A percentile compares a stretch with the other conserved stretches of the same genome.
phyloP scores from a whole-genome alignment of 2,329 filamentous ascomycete genomes.

The Waltergamsia citrina region DNA sequence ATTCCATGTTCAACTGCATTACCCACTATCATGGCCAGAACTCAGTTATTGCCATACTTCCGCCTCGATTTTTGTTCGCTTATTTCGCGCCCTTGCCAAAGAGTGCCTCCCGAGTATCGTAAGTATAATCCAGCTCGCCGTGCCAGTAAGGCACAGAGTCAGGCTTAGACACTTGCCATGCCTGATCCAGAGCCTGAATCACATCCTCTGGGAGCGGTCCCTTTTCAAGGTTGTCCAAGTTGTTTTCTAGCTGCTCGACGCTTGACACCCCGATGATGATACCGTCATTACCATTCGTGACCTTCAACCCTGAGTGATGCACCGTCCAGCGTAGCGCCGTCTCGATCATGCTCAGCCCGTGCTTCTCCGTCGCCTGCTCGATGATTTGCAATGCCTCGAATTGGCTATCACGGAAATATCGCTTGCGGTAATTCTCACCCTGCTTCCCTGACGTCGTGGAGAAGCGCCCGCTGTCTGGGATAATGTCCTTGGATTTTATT shows the following conservation, averaged over 20 bases:
- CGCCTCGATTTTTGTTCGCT: not conserved
- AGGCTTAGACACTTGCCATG: slow-evolving; percentile 62
- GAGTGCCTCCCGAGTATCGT: slow-evolving; percentile 52
- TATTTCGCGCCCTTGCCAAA: slow-evolving; percentile 28
- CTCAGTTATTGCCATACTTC: no score
- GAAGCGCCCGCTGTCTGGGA: slow-evolving; percentile 61
- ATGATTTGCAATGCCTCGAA: slow-evolving; percentile 58
- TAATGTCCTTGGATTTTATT: slow-evolving; percentile 55
- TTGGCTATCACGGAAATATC: slow-evolving; percentile 62
- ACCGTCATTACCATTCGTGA: slow-evolving; percentile 45
- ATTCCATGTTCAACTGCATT: no score
- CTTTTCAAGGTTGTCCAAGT: slow-evolving; percentile 50
- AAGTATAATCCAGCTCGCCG: slow-evolving; percentile 54
- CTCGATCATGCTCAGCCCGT: slow-evolving; percentile 62
- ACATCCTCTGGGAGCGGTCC: slow-evolving; percentile 71
- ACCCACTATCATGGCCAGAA: no score
- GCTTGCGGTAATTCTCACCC: slow-evolving; percentile 50
- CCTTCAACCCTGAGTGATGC: slow-evolving; percentile 56
- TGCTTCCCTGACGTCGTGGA: slow-evolving; percentile 42
- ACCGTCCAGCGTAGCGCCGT: slow-evolving; percentile 63
- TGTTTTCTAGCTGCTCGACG: slow-evolving; percentile 45
- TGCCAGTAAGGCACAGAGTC: slow-evolving; percentile 46
- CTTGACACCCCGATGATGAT: slow-evolving; percentile 52
- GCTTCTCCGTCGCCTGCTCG: slow-evolving; percentile 57
- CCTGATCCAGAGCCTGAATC: slow-evolving; percentile 64